Evolutionary conservation across 371 early-diverging fungal genomes (phyloP), one percentile per base, ranked within the genome.

Genomic region (Syncephalastrum contaminatum): DNA sequence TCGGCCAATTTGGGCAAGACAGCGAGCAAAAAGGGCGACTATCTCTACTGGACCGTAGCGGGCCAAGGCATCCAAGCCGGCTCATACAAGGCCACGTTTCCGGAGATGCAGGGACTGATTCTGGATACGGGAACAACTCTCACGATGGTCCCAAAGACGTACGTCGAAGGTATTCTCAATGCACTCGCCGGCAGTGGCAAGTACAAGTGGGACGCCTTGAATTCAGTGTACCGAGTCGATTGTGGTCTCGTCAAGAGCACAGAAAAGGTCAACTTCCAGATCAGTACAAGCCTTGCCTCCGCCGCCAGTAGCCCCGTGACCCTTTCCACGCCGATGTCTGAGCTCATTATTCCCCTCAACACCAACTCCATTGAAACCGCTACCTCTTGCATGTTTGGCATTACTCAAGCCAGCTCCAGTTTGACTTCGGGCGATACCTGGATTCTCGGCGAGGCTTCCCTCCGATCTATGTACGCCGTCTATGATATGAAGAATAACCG

Each of bases 101-200:
- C 50, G 10, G 21, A 25, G 6, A 13, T 59, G 24, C 53, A 56
- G 36, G 56, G 55, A 1, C 53, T 65, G n/a, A 53, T 65, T 5
- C 58, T 68, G 16, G 69, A 72, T 21, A 68, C 69, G 5, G 72
- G 72, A 20, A 66, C 72, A 12, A 68, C 72, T 0, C 54, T 68
- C 6, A 64, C 60, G 18, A 63, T 63, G 48, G 25, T 63, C 2
- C 66, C 64, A 14, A 46, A 51, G 43, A 43, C 48, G 0, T 46
- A 53, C 18, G 62, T 59, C 0, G 63, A 65, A 25, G 51, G 45
- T 25, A 61, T 63, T 13, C 14, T 65, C 2, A 46, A 20, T 12
- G 58, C 59, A 3, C 16, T 66, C 6, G 56, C 68, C 14, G 64
- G 64, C 21, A 15, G 48, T 18, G 52, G 47, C 45, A 59, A 59